Evolutionary conservation across 2,329 filamentous ascomycete genomes (phyloP).

Genomic region (Helotiales sp.): DNA sequence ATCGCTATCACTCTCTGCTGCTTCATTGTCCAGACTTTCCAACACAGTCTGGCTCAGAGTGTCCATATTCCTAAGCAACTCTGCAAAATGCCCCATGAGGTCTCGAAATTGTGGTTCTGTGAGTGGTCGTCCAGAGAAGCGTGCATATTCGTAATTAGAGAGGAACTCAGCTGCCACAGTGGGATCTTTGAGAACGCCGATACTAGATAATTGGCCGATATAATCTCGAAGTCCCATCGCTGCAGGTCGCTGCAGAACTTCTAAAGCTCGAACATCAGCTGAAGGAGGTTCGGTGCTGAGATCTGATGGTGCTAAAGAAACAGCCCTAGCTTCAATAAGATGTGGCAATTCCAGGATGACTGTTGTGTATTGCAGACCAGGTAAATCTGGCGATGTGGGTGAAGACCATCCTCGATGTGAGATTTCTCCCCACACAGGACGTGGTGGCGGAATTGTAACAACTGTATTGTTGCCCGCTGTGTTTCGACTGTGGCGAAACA

Average conservation of each 20-base stretch:
- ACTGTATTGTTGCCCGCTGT: constrained; percentile 17
- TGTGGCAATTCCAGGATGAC: constrained; percentile 85
- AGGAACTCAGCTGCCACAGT: constrained; percentile 63
- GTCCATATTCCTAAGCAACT: constrained; percentile 75
- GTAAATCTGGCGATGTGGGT: constrained; percentile 71
- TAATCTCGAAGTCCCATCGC: constrained; percentile 80
- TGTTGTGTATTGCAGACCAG: constrained; percentile 78
- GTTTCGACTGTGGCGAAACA: constrained; percentile 7
- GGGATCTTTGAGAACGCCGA: constrained; percentile 64
- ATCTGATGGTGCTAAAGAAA: constrained; percentile 73
- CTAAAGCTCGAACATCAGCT: constrained; percentile 68
- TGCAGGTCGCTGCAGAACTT: constrained; percentile 67
- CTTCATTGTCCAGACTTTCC: constrained; percentile 22
- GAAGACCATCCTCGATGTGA: constrained; percentile 88
- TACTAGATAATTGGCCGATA: constrained; percentile 64
- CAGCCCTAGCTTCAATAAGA: constrained; percentile 87
- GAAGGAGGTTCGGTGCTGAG: constrained; percentile 42
- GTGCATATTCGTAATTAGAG: constrained; percentile 75
- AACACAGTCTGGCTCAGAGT: constrained; percentile 36
- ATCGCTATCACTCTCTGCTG: constrained; percentile 31
- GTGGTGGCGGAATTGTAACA: constrained; percentile 24
- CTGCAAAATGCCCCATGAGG: constrained; percentile 83
- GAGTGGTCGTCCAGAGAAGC: constrained; percentile 74
- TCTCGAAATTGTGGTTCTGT: constrained; percentile 70
- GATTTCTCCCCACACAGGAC: constrained; percentile 72